Evolutionary conservation across 768 basidiomycete species (phyloP).

Genomic region (Tylopilus sp.): DNA sequence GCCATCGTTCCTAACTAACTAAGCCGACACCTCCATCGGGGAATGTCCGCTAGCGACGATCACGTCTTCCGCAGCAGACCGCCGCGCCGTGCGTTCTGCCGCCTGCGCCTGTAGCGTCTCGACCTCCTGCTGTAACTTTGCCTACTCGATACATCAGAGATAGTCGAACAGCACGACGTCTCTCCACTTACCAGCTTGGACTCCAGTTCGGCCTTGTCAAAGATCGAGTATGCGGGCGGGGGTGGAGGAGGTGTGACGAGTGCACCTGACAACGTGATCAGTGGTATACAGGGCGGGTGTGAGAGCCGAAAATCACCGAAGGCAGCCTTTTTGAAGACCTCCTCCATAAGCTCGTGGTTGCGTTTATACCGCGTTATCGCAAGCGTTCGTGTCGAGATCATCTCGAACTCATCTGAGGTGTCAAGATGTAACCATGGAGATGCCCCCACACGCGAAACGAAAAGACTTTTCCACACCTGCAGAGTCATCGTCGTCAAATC

Average conservation of each 20-base stretch:
- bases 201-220: conserved; percentile 55
- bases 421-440: background rate
- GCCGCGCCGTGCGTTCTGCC: conserved; percentile 40
- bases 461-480: conserved; percentile 43
- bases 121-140: conserved; percentile 57
- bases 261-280: conserved; percentile 34
- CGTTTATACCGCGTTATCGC: conserved; percentile 71
- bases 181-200: conserved; percentile 46
- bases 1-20: background rate
- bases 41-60: conserved; percentile 29
- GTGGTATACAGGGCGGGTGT: background rate
- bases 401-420: conserved; percentile 58
- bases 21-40: conserved; percentile 28
- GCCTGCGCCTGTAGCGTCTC: conserved; percentile 49
- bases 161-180: background rate
- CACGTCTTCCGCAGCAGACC: conserved; percentile 27
- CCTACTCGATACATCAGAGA: conserved; percentile 33
- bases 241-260: conserved; percentile 38
- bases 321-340: conserved; percentile 72
- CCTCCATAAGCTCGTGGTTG: conserved; percentile 84
- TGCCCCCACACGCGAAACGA: background rate
- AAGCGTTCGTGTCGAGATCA: conserved; percentile 68
- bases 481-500: conserved; percentile 59
- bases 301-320: conserved; percentile 38
- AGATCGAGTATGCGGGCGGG: conserved; percentile 57